phyloP scores from a whole-genome alignment of 495 filamentous ascomycete species.

The Xylaria telfairii region DNA sequence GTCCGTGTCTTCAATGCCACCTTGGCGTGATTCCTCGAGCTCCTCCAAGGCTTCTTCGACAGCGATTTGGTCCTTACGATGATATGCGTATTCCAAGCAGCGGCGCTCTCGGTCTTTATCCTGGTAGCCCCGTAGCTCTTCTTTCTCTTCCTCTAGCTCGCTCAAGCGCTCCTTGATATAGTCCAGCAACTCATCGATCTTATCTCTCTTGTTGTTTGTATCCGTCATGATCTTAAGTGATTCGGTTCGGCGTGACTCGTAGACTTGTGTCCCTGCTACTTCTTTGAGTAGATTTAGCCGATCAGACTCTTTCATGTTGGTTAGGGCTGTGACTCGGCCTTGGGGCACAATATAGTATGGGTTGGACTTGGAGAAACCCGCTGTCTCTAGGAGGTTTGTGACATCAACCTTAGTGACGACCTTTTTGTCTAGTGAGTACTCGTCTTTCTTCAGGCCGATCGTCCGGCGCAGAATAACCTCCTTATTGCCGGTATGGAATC shows the following conservation, averaged over 20 bases:
- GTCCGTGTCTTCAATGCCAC: constrained; percentile 81
- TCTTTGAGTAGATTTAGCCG: constrained; percentile 91
- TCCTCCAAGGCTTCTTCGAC: constrained; percentile 78
- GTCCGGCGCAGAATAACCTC: constrained; percentile 91
- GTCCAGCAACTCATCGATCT: constrained; percentile 90
- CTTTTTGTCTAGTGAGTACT: constrained; percentile 95
- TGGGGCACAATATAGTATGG: constrained; percentile 99
- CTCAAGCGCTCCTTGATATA: constrained; percentile 88
- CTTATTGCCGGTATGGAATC: constrained; percentile 91
- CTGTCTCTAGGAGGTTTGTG: constrained; percentile 92
- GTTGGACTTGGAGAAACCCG: constrained; percentile 95
- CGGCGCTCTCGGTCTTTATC: constrained; percentile 93
- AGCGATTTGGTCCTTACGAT: constrained; percentile 83
- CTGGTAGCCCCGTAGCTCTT: constrained; percentile 89
- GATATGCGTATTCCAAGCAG: constrained; percentile 93
- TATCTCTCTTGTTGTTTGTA: constrained; percentile 89
- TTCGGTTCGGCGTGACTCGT: constrained; percentile 87
- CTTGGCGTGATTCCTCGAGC: constrained; percentile 80
- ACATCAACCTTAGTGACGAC: constrained; percentile 95
- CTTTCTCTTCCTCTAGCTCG: constrained; percentile 96
- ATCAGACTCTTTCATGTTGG: constrained; percentile 97
- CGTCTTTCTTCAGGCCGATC: constrained; percentile 97
- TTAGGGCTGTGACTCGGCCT: constrained; percentile 91
- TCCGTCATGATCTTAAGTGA: constrained; percentile 97
- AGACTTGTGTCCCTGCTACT: constrained; percentile 95